Base-by-base conservation (phyloP, 805 yeast species). In the Isabelozyma gotoi region DNA sequence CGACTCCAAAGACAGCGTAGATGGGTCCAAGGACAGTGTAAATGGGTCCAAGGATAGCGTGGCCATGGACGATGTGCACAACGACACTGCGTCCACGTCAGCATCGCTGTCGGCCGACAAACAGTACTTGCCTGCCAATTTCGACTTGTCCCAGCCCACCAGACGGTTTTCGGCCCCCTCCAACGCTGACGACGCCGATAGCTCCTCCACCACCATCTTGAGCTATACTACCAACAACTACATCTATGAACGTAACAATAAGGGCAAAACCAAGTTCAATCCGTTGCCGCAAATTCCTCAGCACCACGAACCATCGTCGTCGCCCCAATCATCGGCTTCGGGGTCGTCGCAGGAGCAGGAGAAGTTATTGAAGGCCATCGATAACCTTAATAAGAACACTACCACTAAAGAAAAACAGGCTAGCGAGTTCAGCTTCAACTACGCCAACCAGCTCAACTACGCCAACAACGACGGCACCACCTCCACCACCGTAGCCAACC, bases 81-180 rank as follows among this genome's bases (percentile, higher is more conserved):
- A n/a, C 17, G 34, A 32, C 17, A 32, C 34, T 7, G 34, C 34
- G 2, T 29, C 19, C 24, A 15, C 19, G 11, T 19, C 18, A 11
- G 19, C 15, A n/a, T 19, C 11, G 3, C 17, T 31, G 12, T 19
- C 11, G 4, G 31, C 17, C 18, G 40, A 42, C n/a, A 40, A 48
- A 32, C 44, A 50, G 27, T 75, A 75, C 47, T 47, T 56, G 19
- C 82, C 82, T 0, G 82, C 82, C 2, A 60, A 62, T 7, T 77
- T 70, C 54, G 81, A 77, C 49, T 56, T 77, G 11, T 54, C 65
- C 5, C 64, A 68, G 46, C 71, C 75, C 7, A 56, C 65, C 4
- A 48, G 77, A 32, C 55, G 71, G 32, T 62, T 53, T 44, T 68
- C 73, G 7, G 42, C 57, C 8, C 64, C 65, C 2, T 42, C 41